phyloP scores from a whole-genome alignment of 352 stramenopile genomes.

The Blastocystis sp. region DNA sequence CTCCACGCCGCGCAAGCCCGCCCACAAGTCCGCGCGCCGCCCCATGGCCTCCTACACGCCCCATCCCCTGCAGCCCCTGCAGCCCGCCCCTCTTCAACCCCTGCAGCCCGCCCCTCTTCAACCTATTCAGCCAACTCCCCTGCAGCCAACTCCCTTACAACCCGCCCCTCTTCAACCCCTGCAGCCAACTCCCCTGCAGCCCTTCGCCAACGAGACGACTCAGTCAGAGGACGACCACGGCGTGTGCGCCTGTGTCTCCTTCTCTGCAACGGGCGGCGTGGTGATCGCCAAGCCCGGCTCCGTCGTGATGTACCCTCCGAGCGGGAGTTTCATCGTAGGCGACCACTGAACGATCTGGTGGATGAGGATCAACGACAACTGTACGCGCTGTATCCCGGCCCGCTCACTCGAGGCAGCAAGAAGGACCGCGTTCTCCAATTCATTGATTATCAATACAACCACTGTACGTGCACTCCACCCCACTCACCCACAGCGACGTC shows the following conservation, averaged over 20 bases:
- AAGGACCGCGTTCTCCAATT: constrained; percentile 35
- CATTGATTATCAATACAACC: not conserved
- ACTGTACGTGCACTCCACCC: not conserved
- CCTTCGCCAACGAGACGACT: not conserved
- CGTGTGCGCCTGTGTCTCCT: not conserved
- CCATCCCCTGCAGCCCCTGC: not conserved
- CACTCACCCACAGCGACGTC: not conserved
- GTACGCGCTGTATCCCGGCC: not conserved
- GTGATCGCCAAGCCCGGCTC: not conserved
- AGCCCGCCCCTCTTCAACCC: not conserved
- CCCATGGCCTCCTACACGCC: not conserved
- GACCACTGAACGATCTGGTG: not conserved
- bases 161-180: not conserved
- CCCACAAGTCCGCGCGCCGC: not conserved
- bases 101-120: not conserved
- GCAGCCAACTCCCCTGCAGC: not conserved
- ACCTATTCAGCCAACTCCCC: not conserved
- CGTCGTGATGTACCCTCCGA: not conserved
- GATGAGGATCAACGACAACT: not conserved
- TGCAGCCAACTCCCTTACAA: not conserved
- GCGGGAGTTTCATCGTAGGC: not conserved
- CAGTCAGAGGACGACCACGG: not conserved
- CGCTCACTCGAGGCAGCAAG: constrained; percentile 40
- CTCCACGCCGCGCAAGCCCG: not conserved
- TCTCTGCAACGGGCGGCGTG: not conserved